Conservation (phyloP, 495 filamentous ascomycete genomes). For the Daldinia grandis region DNA sequence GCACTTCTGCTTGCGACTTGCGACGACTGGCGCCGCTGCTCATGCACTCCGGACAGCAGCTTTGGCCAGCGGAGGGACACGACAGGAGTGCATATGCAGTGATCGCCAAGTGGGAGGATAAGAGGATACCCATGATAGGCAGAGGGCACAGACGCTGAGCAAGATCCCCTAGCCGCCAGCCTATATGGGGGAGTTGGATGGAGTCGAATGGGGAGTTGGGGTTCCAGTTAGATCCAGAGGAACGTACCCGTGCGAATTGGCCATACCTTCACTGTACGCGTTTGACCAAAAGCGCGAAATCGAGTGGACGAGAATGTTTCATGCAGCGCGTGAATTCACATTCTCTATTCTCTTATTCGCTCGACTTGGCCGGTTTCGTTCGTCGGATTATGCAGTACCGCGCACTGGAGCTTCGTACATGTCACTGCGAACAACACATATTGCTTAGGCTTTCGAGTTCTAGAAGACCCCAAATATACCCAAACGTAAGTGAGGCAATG, state of each 20-base stretch:
- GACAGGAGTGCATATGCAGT: slow-evolving; percentile 51
- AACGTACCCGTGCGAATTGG: slow-evolving; percentile 27
- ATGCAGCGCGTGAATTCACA: slow-evolving; percentile 38
- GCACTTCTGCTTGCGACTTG: slow-evolving; percentile 31
- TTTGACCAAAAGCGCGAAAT: slow-evolving; percentile 39
- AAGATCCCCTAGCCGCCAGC: slow-evolving; percentile 19
- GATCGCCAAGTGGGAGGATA: slow-evolving; percentile 43
- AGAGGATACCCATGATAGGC: slow-evolving; percentile 21
- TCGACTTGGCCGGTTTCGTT: slow-evolving; percentile 10
- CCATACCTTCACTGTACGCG: slow-evolving; percentile 33
- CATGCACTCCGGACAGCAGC: slow-evolving; percentile 48
- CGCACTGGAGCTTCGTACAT: slow-evolving; percentile 7
- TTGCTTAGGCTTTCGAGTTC: slow-evolving; percentile 26
- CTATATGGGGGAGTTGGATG: slow-evolving; percentile 2
- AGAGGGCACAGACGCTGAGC: slow-evolving; percentile 26
- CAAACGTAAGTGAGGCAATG: slow-evolving; percentile 1
- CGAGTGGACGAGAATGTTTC: slow-evolving; percentile 38
- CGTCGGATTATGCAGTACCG: slow-evolving; percentile 27
- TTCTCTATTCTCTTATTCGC: slow-evolving; percentile 30
- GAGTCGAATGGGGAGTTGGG: not conserved
- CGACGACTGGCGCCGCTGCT: slow-evolving; percentile 26
- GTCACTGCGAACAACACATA: slow-evolving; percentile 20
- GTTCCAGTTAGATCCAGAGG: slow-evolving; percentile 24
- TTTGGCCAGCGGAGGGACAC: slow-evolving; percentile 48
- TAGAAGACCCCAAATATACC: slow-evolving; percentile 16